These are phyloP conservation scores for Populus tremula DNA, from an alignment of 345 rosid genomes.

Conservation along the genomic window DNA sequence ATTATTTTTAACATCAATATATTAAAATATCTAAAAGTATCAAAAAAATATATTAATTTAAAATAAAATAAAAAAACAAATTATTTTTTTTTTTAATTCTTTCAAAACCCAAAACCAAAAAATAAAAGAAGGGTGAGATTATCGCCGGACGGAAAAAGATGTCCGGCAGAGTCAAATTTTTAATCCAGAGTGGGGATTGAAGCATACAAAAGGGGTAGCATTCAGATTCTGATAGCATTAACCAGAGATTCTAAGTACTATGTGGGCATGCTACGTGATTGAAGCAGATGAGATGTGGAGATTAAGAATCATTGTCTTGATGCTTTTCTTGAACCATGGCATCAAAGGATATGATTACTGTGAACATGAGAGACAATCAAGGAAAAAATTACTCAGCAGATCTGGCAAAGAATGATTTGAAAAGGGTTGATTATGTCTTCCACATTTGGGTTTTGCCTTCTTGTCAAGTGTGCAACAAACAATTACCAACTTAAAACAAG, in stretches of 20 bases:
- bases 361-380: not conserved
- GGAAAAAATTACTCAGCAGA: not conserved
- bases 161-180: not conserved
- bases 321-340: not conserved
- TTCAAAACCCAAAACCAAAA: no score
- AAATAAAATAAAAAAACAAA: no score
- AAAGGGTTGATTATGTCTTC: not conserved
- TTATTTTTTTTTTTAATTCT: no score
- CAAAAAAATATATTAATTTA: no score
- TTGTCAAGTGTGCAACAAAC: constrained; percentile 27
- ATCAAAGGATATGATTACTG: not conserved
- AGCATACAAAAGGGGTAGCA: not conserved
- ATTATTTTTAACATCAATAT: no score
- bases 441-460: constrained; percentile 13
- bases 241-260: not conserved
- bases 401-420: not conserved
- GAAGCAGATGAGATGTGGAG: not conserved
- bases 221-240: not conserved
- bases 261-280: not conserved
- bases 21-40: no score
- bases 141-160: not conserved
- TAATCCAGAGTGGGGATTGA: not conserved
- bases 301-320: not conserved
- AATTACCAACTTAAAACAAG: constrained; percentile 7
- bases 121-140: no score